Base-by-base conservation (phyloP, 495 filamentous ascomycete genomes). In the Penicillium simplicissimum region DNA sequence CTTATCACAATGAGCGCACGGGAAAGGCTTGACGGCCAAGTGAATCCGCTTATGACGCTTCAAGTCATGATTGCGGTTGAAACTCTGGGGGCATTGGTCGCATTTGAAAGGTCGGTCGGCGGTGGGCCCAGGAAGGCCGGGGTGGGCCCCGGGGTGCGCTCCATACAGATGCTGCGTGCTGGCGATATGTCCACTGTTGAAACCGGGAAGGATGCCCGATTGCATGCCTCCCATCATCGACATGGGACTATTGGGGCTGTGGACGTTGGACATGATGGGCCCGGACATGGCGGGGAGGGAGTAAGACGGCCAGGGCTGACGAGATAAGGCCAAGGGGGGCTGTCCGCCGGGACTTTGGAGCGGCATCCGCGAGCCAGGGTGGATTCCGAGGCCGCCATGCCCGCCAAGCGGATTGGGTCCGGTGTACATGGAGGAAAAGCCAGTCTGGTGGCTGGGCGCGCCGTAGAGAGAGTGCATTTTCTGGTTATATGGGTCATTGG, bases 21-120 rank as follows among this genome's bases (percentile, higher is more conserved):
- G 93, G 72, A 92, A 98, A 0, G 95, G 95, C 80, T 98, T 98
- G 51, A 98, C 90, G 0, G 92, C 90, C 51, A 98, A 76, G 74
- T 98, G 95, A 58, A 98, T 98, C 58, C 93, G 80, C 73, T 96
- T 96, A 67, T 98, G 95, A 47, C 95, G 85, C 73, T 98, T 98
- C 56, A 98, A 78, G 69, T 98, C 96, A 69, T 98, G 96, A 58
- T 98, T 98, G 7, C 95, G 83, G 71, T 96, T 98, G 82, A 98
- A 98, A 55, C 90, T 90, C 68, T 96, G 91, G 0, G 90, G 87
- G 67, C 96, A 98, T 68, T 89, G 80, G 65, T 97, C 92, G 71
- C 95, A 98, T 68, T 95, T 95, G 80, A 95, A 98, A 0, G 96
- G 95, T 8, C 94, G 85, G 60, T 98, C 95, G 58, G 87, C 88